These are phyloP conservation scores for Hansenula anomala DNA, from an alignment of 1,139 yeast genomes.

Conservation along the genomic window DNA sequence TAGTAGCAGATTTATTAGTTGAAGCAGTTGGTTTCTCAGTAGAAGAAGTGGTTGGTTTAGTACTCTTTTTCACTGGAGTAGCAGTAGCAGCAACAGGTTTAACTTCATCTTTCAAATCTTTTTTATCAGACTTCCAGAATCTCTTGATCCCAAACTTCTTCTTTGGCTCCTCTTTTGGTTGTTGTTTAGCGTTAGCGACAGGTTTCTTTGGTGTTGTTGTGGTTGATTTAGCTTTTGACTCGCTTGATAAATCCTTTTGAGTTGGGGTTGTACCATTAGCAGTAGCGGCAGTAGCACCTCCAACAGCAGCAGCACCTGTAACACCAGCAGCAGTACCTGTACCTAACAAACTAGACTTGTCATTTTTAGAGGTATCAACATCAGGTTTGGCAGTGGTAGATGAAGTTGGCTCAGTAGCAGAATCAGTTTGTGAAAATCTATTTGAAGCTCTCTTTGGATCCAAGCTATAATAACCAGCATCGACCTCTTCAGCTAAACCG, in stretches of 20 bases:
- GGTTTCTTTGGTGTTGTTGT: background rate
- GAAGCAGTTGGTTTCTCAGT: background rate
- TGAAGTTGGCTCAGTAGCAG: background rate
- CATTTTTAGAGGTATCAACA: background rate
- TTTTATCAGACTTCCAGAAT: slow-evolving; percentile 1
- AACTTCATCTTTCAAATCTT: background rate
- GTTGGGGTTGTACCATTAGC: background rate
- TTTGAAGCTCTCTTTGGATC: slow-evolving; percentile 2
- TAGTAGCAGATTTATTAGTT: background rate
- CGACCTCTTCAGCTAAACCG: background rate
- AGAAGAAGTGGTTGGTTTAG: background rate
- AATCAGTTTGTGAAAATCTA: background rate
- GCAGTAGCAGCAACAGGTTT: background rate
- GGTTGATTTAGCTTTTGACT: background rate
- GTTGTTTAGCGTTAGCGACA: background rate
- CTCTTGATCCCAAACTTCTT: background rate
- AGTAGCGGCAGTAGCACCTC: background rate
- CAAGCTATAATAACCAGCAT: background rate
- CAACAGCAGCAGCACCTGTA: background rate
- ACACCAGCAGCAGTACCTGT: background rate
- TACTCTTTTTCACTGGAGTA: slow-evolving; percentile 1
- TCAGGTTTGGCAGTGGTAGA: background rate
- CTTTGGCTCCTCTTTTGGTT: background rate
- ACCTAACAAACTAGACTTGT: too few relatives aligned
- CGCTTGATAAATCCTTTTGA: background rate